Conservation (phyloP, 2,329 filamentous ascomycete species). For the Calonectria honghensis region DNA sequence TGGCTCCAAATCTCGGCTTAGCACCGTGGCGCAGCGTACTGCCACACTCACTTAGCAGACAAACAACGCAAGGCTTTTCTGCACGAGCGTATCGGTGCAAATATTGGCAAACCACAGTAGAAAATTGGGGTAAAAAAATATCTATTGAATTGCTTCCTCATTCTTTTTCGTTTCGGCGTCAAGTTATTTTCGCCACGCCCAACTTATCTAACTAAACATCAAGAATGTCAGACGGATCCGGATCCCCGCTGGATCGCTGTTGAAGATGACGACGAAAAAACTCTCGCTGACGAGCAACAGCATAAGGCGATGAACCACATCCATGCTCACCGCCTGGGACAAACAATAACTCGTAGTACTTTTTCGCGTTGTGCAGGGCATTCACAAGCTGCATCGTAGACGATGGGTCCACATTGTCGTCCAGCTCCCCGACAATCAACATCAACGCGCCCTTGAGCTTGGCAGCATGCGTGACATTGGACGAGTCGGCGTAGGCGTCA, state of each 20-base stretch:
- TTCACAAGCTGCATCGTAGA: conserved; percentile 56
- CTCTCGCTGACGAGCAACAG: conserved; percentile 45
- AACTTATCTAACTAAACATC: neutral
- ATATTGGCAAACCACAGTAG: neutral
- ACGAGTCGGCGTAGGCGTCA: conserved; percentile 53
- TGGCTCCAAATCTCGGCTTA: neutral
- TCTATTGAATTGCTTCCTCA: neutral
- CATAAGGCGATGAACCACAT: conserved; percentile 43
- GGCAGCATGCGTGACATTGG: conserved; percentile 54
- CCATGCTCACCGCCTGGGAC: conserved; percentile 52
- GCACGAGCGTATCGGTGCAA: neutral
- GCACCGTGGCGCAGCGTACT: neutral
- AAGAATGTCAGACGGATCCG: neutral
- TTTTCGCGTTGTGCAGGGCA: conserved; percentile 53
- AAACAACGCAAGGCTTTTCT: neutral
- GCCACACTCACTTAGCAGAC: neutral
- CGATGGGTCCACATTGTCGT: conserved; percentile 56
- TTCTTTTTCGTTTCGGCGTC: neutral
- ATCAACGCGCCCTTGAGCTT: conserved; percentile 55
- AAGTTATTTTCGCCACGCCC: neutral
- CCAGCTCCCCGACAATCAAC: conserved; percentile 56
- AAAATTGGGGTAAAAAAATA: neutral
- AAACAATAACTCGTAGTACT: conserved; percentile 56
- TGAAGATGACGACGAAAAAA: conserved; percentile 47
- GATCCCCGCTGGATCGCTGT: neutral